Conservation (phyloP, 805 yeast species). For the Candida alai region DNA sequence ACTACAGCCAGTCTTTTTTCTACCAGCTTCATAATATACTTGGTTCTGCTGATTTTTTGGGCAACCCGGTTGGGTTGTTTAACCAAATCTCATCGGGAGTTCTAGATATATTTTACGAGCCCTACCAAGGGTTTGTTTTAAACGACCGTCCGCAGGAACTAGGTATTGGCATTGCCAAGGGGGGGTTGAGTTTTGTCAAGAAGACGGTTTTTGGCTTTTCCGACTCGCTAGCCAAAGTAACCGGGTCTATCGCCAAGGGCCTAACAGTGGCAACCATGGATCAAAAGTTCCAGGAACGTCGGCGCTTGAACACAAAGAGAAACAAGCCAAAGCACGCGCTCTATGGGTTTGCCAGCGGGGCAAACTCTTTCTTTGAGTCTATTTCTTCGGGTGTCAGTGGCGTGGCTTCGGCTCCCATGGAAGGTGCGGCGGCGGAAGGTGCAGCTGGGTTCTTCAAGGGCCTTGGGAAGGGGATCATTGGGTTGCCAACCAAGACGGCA, state of each 20-base stretch:
- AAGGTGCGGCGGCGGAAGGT: constrained; percentile 87
- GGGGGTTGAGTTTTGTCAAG: constrained; percentile 89
- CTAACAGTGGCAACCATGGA: constrained; percentile 88
- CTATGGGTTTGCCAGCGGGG: constrained; percentile 81
- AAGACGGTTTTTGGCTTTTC: constrained; percentile 94
- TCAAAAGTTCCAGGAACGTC: constrained; percentile 72
- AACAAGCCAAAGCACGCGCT: constrained; percentile 82
- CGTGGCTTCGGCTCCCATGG: constrained; percentile 83
- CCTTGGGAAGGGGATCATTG: constrained; percentile 89
- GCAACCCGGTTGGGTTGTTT: constrained; percentile 96
- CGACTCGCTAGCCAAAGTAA: constrained; percentile 87
- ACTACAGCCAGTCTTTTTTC: constrained; percentile 87
- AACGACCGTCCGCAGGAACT: constrained; percentile 94
- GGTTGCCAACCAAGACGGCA: constrained; percentile 94
- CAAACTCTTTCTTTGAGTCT: constrained; percentile 83
- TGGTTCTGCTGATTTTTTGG: constrained; percentile 94
- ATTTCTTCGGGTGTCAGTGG: constrained; percentile 86
- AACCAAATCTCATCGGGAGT: constrained; percentile 93
- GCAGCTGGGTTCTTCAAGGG: constrained; percentile 92
- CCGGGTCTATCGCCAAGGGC: constrained; percentile 94
- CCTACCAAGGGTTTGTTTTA: constrained; percentile 91
- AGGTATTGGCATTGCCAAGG: constrained; percentile 94
- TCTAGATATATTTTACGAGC: constrained; percentile 94
- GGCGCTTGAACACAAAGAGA: constrained; percentile 69
- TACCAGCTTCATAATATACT: constrained; percentile 88